These are phyloP conservation scores for Beauveria sp. DNA, from an alignment of 2,329 filamentous ascomycete genomes.

Conservation along the genomic window DNA sequence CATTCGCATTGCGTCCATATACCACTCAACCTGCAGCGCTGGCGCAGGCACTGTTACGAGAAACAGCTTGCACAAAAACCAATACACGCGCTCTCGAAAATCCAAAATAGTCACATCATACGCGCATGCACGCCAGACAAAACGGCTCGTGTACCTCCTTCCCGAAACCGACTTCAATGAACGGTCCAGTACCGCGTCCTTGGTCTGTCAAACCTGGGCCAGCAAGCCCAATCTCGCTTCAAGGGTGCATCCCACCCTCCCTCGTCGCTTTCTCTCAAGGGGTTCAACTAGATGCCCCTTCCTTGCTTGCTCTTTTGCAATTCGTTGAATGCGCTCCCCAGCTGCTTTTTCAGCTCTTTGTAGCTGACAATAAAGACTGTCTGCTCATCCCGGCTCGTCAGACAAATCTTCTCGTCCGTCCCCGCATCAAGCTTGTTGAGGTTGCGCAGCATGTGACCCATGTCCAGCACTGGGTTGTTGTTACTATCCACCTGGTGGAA, in stretches of 20 bases:
- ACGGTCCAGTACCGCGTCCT: constrained; percentile 5
- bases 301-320: constrained; percentile 41
- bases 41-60: too few species aligned
- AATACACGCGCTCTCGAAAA: too few species aligned
- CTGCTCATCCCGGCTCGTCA: constrained; percentile 86
- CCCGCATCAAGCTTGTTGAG: constrained; percentile 92
- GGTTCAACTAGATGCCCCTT: constrained; percentile 27
- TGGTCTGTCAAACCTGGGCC: not conserved
- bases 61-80: too few species aligned
- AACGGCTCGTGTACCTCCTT: not conserved
- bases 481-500: constrained; percentile 91
- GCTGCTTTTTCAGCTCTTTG: constrained; percentile 71
- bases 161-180: not conserved
- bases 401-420: constrained; percentile 73
- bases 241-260: not conserved
- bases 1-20: too few species aligned
- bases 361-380: constrained; percentile 84
- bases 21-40: too few species aligned
- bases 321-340: constrained; percentile 50
- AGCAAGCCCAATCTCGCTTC: constrained; percentile 8
- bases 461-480: constrained; percentile 73
- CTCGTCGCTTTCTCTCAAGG: not conserved
- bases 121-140: not conserved
- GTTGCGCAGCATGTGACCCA: constrained; percentile 79
- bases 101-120: not conserved